Percentiles rank a stretch among this genome's conserved stretches.
Evolutionary conservation across 768 basidiomycete species (phyloP).

Genomic region (Dioszegia hungarica): DNA sequence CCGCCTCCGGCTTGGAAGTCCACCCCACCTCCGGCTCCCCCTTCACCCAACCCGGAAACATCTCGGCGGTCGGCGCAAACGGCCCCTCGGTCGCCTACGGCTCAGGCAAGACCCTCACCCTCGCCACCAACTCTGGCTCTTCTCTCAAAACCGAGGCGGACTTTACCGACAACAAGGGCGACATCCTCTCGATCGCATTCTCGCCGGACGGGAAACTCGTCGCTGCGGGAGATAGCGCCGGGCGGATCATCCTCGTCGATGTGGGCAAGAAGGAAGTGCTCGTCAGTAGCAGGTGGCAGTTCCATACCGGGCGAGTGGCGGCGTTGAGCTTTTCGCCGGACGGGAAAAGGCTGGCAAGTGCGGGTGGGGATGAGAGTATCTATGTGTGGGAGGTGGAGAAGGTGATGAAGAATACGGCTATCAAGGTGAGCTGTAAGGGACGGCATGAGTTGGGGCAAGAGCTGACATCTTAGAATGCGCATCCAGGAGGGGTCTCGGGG

Average conservation of each 20-base stretch:
- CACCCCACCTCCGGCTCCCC: conserved; percentile 14
- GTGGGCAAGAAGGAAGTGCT: conserved; percentile 56
- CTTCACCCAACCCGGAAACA: conserved; percentile 14
- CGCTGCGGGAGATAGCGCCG: conserved; percentile 79
- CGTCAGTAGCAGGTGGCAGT: conserved; percentile 62
- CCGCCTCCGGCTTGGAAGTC: conserved; percentile 37
- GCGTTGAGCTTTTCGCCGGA: conserved; percentile 72
- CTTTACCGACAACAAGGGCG: conserved; percentile 59
- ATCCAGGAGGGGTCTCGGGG: conserved; percentile 73
- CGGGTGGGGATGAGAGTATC: conserved; percentile 86
- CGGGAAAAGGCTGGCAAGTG: conserved; percentile 73
- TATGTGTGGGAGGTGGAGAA: conserved; percentile 73
- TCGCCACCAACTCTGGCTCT: conserved; percentile 70
- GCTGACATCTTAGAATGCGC: conserved; percentile 58
- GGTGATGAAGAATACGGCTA: conserved; percentile 67
- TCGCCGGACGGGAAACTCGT: conserved; percentile 70
- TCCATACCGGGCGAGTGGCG: conserved; percentile 76
- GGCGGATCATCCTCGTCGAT: conserved; percentile 75
- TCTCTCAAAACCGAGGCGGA: conserved; percentile 54
- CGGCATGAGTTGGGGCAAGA: not conserved
- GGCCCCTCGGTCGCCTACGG: conserved; percentile 24
- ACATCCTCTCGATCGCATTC: conserved; percentile 70
- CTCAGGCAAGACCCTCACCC: conserved; percentile 68
- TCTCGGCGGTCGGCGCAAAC: conserved; percentile 38
- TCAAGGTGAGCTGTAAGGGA: conserved; percentile 56